Evolutionary conservation across 1,139 yeast genomes (phyloP).

Genomic region (Yamadazyma kanchanaburiensis): DNA sequence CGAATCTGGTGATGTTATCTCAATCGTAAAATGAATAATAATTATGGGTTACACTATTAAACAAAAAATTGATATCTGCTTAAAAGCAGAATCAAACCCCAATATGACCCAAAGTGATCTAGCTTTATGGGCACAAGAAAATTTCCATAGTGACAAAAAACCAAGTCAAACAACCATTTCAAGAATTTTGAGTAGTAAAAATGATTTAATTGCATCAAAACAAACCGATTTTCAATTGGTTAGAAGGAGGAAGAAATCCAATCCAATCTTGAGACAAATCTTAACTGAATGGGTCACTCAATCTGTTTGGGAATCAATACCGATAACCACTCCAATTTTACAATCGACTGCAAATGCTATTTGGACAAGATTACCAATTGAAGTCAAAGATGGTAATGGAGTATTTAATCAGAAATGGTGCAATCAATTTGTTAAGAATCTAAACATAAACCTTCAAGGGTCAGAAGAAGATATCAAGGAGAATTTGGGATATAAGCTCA

Average conservation of each 20-base stretch:
- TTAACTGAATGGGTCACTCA: slow-evolving; percentile 69
- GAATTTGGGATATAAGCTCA: slow-evolving; percentile 37
- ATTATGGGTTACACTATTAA: slow-evolving; percentile 57
- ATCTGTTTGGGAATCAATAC: slow-evolving; percentile 64
- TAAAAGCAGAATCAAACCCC: slow-evolving; percentile 64
- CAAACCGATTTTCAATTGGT: slow-evolving; percentile 55
- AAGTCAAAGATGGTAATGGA: slow-evolving; percentile 60
- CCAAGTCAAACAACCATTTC: slow-evolving; percentile 72
- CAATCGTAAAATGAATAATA: background rate
- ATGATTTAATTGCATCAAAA: slow-evolving; percentile 55
- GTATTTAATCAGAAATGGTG: slow-evolving; percentile 68
- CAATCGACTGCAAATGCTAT: slow-evolving; percentile 63
- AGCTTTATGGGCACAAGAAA: slow-evolving; percentile 61
- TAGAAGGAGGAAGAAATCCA: slow-evolving; percentile 53
- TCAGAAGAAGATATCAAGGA: slow-evolving; percentile 37
- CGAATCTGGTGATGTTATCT: slow-evolving; percentile 3
- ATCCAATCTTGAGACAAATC: slow-evolving; percentile 54
- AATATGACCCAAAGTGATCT: slow-evolving; percentile 67
- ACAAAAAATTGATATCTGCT: slow-evolving; percentile 64
- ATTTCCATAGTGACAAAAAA: slow-evolving; percentile 47
- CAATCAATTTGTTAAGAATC: slow-evolving; percentile 50
- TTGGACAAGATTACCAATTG: slow-evolving; percentile 57
- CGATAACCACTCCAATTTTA: slow-evolving; percentile 60
- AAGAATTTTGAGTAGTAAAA: slow-evolving; percentile 54
- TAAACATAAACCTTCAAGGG: slow-evolving; percentile 51